These are phyloP conservation scores for Fusarium udum DNA, from an alignment of 2,329 filamentous ascomycete genomes.

Conservation along the genomic window DNA sequence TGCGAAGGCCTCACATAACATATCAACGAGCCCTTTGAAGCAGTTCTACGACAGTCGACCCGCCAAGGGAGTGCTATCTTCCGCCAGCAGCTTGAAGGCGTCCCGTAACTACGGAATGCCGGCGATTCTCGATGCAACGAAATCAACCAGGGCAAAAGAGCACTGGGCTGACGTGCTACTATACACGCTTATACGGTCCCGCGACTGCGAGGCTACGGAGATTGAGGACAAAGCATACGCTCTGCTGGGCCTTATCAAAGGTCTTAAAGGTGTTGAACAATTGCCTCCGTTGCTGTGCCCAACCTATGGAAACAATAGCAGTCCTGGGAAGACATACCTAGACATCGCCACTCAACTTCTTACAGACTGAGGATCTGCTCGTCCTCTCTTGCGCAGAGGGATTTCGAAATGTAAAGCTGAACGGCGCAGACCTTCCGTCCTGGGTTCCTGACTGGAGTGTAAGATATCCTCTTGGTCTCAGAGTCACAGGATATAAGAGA, in stretches of 20 bases:
- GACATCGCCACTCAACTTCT: neutral
- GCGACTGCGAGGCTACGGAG: neutral
- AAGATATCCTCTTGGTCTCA: neutral
- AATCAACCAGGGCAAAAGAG: neutral
- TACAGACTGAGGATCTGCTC: neutral
- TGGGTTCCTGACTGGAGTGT: neutral
- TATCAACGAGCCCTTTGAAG: neutral
- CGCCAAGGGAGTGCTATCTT: fast-evolving
- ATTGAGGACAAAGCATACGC: neutral
- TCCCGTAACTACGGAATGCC: neutral
- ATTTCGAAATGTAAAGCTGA: neutral
- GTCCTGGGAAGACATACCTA: neutral
- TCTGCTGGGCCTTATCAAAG: neutral
- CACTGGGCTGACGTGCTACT: neutral
- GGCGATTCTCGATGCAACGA: neutral
- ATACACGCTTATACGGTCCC: neutral
- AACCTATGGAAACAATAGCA: fast-evolving
- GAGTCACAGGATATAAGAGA: neutral
- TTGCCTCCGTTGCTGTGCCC: neutral
- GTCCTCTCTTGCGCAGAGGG: neutral
- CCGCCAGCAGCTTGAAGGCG: neutral
- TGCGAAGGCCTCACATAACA: neutral
- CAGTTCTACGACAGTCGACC: neutral
- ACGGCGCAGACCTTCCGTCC: neutral
- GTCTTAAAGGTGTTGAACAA: fast-evolving